A percentile compares a stretch with the other conserved stretches of the same genome.
Evolutionary conservation across 129 eudicot genomes (phyloP).

Genomic region (Calendula officinalis): DNA sequence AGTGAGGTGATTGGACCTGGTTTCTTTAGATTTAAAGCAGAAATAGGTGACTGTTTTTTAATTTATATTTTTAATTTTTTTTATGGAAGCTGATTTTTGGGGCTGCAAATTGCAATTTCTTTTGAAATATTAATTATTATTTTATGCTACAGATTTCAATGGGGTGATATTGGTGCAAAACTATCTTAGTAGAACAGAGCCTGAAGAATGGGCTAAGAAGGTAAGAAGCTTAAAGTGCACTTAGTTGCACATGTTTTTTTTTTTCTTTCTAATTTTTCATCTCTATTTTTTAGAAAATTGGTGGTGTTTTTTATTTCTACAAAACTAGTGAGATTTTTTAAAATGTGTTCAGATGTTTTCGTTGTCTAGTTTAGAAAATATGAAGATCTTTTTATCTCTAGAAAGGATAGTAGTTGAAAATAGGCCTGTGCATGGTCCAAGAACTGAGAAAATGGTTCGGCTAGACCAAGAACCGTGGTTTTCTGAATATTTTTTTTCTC

Average conservation of each 20-base stretch:
- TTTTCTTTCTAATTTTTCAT: not conserved
- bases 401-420: too few species aligned
- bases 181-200: constrained; percentile 71
- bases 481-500: too few species aligned
- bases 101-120: not conserved
- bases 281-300: too few species aligned
- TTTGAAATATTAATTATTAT: not conserved
- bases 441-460: too few species aligned
- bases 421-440: too few species aligned
- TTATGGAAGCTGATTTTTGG: not conserved
- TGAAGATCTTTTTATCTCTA: too few species aligned
- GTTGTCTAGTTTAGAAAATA: too few species aligned
- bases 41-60: constrained; percentile 56
- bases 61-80: not conserved
- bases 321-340: too few species aligned
- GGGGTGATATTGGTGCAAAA: constrained; percentile 91
- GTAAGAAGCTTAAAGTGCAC: constrained; percentile 32
- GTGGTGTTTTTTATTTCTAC: too few species aligned
- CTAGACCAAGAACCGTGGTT: too few species aligned
- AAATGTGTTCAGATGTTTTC: too few species aligned
- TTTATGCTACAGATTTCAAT: constrained; percentile 67
- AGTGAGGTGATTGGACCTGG: constrained; percentile 99
- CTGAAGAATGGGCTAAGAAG: constrained; percentile 86
- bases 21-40: constrained; percentile 93
- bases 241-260: not conserved